phyloP scores from a whole-genome alignment of 2,329 filamentous ascomycete genomes.

The Graphium sp. region DNA sequence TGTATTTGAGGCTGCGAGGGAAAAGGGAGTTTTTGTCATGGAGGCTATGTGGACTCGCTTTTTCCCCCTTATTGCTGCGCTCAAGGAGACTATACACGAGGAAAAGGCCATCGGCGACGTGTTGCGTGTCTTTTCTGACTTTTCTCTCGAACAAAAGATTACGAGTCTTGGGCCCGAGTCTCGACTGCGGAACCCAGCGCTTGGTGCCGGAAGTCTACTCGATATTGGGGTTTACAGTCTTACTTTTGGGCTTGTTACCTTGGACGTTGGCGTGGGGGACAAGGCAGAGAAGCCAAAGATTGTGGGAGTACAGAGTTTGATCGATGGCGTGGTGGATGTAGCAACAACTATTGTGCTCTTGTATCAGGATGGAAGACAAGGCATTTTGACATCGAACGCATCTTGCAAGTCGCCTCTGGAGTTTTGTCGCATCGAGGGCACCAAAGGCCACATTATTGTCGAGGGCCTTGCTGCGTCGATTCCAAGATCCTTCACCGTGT shows the following conservation, averaged over 20 bases:
- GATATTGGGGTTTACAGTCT: conserved; percentile 26
- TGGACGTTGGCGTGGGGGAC: conserved; percentile 13
- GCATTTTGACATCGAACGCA: conserved; percentile 20
- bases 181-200: conserved; percentile 16
- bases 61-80: conserved; percentile 12
- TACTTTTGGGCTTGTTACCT: conserved; percentile 18
- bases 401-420: conserved; percentile 8
- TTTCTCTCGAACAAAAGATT: conserved; percentile 18
- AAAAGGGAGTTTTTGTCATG: conserved; percentile 16
- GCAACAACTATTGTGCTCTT: conserved; percentile 19
- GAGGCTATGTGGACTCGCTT: conserved; percentile 19
- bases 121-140: conserved; percentile 20
- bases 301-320: conserved; percentile 16
- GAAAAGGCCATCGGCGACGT: conserved; percentile 21
- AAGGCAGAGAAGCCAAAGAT: conserved; percentile 15
- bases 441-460: conserved; percentile 17
- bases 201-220: conserved; percentile 23
- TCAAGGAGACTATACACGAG: conserved; percentile 15
- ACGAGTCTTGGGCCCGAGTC: conserved; percentile 12
- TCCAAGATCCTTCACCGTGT: conserved; percentile 17
- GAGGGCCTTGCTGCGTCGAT: conserved; percentile 15
- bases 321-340: conserved; percentile 16
- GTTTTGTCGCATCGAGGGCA: conserved; percentile 24
- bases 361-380: conserved; percentile 20
- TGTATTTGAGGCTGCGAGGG: conserved; percentile 11